These are phyloP conservation scores for Peronospora destructor DNA, from an alignment of 352 stramenopile genomes.

Conservation along the genomic window DNA sequence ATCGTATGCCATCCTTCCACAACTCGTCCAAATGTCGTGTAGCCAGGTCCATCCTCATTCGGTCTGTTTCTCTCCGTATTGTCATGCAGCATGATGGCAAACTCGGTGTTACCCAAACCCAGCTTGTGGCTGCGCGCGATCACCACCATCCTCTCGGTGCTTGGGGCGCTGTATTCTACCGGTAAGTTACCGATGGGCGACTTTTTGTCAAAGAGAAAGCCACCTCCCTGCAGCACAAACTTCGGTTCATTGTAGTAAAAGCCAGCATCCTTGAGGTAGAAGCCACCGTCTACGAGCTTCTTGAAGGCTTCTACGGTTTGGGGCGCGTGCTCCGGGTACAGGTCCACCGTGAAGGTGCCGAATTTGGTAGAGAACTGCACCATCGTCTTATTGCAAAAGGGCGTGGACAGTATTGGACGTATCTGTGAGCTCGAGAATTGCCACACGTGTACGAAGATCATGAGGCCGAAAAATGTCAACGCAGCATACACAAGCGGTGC, in stretches of 20 bases:
- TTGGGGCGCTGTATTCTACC: constrained; percentile 78
- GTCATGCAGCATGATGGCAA: constrained; percentile 82
- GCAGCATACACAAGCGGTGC: constrained; percentile 35
- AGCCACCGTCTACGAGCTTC: constrained; percentile 55
- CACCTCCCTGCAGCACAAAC: constrained; percentile 72
- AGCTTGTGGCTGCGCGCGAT: constrained; percentile 62
- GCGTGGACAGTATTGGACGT: constrained; percentile 40
- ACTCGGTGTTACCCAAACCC: constrained; percentile 71
- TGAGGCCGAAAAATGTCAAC: constrained; percentile 46
- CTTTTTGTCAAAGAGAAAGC: constrained; percentile 62
- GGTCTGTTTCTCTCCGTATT: constrained; percentile 68
- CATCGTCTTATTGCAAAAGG: constrained; percentile 80
- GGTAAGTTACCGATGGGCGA: constrained; percentile 62
- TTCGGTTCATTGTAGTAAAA: constrained; percentile 85
- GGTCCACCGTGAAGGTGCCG: constrained; percentile 66
- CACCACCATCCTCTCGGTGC: constrained; percentile 76
- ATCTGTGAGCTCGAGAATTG: constrained; percentile 45
- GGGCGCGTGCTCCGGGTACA: constrained; percentile 74
- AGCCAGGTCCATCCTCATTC: constrained; percentile 53
- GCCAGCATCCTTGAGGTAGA: constrained; percentile 62
- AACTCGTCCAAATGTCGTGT: constrained; percentile 74
- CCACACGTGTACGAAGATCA: constrained; percentile 58
- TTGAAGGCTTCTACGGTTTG: constrained; percentile 66
- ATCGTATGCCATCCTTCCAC: constrained; percentile 75
- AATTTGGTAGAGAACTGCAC: constrained; percentile 75